Base-by-base conservation (phyloP, 1,284 basidiomycete genomes). In the Marasmius tenuissimus region DNA sequence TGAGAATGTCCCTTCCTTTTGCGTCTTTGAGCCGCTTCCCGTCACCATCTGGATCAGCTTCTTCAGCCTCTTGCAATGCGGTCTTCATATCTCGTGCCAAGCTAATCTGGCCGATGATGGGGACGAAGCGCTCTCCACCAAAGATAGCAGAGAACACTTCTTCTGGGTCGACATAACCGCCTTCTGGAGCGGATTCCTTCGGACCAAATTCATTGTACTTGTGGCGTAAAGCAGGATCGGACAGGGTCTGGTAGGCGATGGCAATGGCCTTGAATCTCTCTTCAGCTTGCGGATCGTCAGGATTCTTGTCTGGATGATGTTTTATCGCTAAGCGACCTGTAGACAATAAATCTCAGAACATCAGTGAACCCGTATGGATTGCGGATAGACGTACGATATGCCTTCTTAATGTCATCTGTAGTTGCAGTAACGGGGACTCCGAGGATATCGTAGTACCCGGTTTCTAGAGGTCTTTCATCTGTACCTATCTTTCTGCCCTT, bases 21-120 rank as follows among this genome's bases (percentile, higher is more conserved):
- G 84, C 83, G 71, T 89, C 89, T 57, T 81, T 78, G 62, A 75
- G 71, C 48, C 79, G 77, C 54, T 72, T 73, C 71, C 62, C 71
- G 27, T 65, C 71, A 20, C 69, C 76, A 7, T 69, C 75, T 27
- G 78, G 81, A 64, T 93, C 91, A 10, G 84, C 87, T 59, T 91
- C 89, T 56, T 92, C 92, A 16, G 94, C 96, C 70, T 97, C 93
- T 72, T 99, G 96, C 71, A 99, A 80, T 5, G 96, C 96, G 6
- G 94, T 87, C 79, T 99, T 99, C 97, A 99, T 98, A 70, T 99
- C 97, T 68, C 87, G 87, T 38, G 95, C 96, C 68, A 95, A 79
- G 59, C 89, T 92, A 68, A 94, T 91, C 59, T 88, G 83, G 10
- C 92, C 92, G 67, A 94, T 94, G 70, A 95, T 92, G 1, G 92